Evolutionary conservation across 2,329 filamentous ascomycete genomes (phyloP).

Genomic region (Botrytis porri): DNA sequence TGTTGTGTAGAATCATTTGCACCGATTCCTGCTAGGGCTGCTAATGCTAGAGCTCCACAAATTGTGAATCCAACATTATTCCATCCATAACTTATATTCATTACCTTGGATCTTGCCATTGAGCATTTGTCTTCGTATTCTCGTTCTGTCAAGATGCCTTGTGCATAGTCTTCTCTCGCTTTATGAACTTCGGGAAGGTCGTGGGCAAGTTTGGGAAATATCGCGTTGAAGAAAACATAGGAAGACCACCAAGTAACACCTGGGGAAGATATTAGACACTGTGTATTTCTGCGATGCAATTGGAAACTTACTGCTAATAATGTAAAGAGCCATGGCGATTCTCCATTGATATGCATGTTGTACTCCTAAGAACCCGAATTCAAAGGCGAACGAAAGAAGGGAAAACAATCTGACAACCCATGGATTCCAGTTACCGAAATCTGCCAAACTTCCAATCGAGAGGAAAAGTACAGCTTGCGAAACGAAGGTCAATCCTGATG

Average conservation of each 20-base stretch:
- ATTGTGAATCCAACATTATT: slow-evolving; percentile 36
- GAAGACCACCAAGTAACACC: slow-evolving; percentile 37
- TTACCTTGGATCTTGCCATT: slow-evolving; percentile 36
- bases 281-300: neutral
- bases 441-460: slow-evolving; percentile 34
- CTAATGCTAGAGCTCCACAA: slow-evolving; percentile 33
- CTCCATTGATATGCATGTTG: slow-evolving; percentile 32
- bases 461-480: slow-evolving; percentile 35
- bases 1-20: slow-evolving; percentile 30
- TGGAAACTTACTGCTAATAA: slow-evolving; percentile 33
- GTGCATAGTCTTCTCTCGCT: slow-evolving; percentile 29
- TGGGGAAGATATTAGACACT: slow-evolving; percentile 14
- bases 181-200: slow-evolving; percentile 34
- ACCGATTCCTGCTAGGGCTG: slow-evolving; percentile 31
- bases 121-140: slow-evolving; percentile 33
- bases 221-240: slow-evolving; percentile 38
- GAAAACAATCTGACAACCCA: slow-evolving; percentile 37
- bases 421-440: slow-evolving; percentile 37
- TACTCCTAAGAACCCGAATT: slow-evolving; percentile 37
- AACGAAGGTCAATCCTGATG: slow-evolving; percentile 34
- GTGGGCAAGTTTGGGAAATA: slow-evolving; percentile 37
- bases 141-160: slow-evolving; percentile 30
- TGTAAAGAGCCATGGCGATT: slow-evolving; percentile 36
- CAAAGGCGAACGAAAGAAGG: slow-evolving; percentile 34
- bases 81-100: slow-evolving; percentile 37